Base-by-base conservation (phyloP, 352 stramenopile genomes). In the Globisporangium ultimum region DNA sequence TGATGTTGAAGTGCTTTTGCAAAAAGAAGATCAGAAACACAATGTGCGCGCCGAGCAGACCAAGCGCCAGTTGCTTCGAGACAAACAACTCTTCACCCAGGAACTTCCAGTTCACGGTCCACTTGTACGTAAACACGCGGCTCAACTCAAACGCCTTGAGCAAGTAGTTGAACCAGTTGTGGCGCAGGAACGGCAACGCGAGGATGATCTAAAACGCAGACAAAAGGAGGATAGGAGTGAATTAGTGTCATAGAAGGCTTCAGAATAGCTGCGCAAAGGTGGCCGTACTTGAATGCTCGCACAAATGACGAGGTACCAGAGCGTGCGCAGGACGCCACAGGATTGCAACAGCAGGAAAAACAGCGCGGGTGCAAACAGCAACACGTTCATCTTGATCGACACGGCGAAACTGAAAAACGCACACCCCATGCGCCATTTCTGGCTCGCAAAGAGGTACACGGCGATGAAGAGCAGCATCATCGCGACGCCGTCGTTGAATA, bases 321-420 rank as follows among this genome's bases (percentile, higher is more conserved):
- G 55, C 2, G 90, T 96, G 36, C 79, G 79, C 14, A 89, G 48
- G 41, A 96, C 61, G 12, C 91, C 91, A 46, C 76, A 91, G 14
- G 77, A 88, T 67, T 98, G 92, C 20, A 99, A 75, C 47, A 99
- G 72, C 46, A 99, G 71, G 55, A 99, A 91, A 50, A 99, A 90
- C 2, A 99, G 71, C 41, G 93, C 97, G 0, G 97, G 97, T 43
- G 96, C 95, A 65, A 99, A 99, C 13, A 99, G 81, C 46, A 99
- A 78, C 34, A 98, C 84, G 83, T 99, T 99, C 97, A 99, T 99
- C 79, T 99, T 99, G 67, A 99, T 91, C 36, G 91, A 98, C 10
- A 99, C 95, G 17, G 94, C 95, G 24, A 98, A 73, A 52, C 92
- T 98, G 79, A 98, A 99, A 41, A 98, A 45, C 3, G 96, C 73